Evolutionary conservation across 192 early-diverging fungal species (phyloP).

Genomic region (Phlyctochytrium bullatum): DNA sequence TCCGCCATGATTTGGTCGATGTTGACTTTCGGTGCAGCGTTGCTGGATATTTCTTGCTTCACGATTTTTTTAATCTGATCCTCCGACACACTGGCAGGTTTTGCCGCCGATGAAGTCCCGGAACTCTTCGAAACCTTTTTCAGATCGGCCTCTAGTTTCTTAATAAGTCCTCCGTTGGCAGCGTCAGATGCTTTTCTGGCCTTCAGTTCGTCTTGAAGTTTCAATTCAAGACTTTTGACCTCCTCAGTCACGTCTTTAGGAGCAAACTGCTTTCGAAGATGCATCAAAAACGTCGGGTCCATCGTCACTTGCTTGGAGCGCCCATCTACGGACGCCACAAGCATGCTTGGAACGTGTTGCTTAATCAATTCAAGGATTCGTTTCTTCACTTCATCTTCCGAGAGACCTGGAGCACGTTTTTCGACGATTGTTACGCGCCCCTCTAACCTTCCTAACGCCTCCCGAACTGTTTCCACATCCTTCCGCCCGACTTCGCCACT

Average conservation of each 20-base stretch:
- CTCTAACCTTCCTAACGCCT: no score
- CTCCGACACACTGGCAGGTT: neutral
- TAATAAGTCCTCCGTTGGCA: no score
- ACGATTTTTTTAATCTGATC: neutral
- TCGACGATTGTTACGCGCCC: no score
- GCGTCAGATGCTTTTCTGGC: no score
- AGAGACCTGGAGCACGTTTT: no score
- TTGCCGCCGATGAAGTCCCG: neutral
- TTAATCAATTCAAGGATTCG: neutral
- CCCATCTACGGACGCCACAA: neutral
- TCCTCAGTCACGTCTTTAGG: neutral
- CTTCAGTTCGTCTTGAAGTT: no score
- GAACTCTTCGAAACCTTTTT: neutral
- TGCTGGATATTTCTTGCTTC: neutral
- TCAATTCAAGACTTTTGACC: no score
- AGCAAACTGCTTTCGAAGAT: neutral
- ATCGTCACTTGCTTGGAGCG: neutral
- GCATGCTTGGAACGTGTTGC: neutral
- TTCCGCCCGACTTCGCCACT: no score
- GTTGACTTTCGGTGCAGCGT: neutral
- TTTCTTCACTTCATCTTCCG: no score
- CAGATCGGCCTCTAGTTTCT: neutral
- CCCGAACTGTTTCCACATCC: no score
- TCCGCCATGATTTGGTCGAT: neutral
- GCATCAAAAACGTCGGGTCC: neutral